Conservation (phyloP, 345 rosid species). For the Diplotaxis tenuifolia region DNA sequence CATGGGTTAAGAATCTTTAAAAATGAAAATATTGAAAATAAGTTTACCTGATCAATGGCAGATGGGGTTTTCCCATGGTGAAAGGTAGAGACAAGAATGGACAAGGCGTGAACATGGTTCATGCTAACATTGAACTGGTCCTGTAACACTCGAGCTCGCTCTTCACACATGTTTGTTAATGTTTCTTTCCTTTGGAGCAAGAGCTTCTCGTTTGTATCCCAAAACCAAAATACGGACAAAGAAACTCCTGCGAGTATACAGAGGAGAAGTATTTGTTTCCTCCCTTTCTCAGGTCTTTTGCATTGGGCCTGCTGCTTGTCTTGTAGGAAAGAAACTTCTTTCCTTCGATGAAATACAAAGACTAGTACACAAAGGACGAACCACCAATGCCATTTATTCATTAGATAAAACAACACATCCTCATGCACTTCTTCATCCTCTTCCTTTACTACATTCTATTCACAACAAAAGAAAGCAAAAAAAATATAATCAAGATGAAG, state of each 20-base stretch:
- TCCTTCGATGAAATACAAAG: slow-evolving; percentile 8
- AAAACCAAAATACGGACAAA: slow-evolving; percentile 56
- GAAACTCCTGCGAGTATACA: slow-evolving; percentile 54
- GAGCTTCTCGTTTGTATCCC: slow-evolving; percentile 41
- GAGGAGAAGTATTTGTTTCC: slow-evolving; percentile 53
- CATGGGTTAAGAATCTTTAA: not conserved
- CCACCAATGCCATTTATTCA: not conserved
- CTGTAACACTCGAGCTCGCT: slow-evolving; percentile 93
- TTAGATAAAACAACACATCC: not conserved
- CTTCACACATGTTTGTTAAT: slow-evolving; percentile 88
- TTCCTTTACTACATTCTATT: slow-evolving; percentile 12
- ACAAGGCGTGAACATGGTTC: slow-evolving; percentile 96
- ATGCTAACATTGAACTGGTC: slow-evolving; percentile 98
- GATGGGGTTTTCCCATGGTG: slow-evolving; percentile 94
- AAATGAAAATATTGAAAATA: not conserved
- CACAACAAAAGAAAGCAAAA: no score
- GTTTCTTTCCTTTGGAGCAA: slow-evolving; percentile 57
- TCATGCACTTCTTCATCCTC: not conserved
- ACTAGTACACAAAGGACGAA: not conserved
- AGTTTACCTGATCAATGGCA: slow-evolving; percentile 83
- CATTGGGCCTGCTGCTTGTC: slow-evolving; percentile 49
- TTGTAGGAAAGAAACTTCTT: slow-evolving; percentile 40
- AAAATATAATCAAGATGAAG: not conserved
- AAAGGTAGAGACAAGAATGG: slow-evolving; percentile 93
- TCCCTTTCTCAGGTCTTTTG: slow-evolving; percentile 66